phyloP scores from a whole-genome alignment of 768 basidiomycete species.

The Lactarius hatsudake region DNA sequence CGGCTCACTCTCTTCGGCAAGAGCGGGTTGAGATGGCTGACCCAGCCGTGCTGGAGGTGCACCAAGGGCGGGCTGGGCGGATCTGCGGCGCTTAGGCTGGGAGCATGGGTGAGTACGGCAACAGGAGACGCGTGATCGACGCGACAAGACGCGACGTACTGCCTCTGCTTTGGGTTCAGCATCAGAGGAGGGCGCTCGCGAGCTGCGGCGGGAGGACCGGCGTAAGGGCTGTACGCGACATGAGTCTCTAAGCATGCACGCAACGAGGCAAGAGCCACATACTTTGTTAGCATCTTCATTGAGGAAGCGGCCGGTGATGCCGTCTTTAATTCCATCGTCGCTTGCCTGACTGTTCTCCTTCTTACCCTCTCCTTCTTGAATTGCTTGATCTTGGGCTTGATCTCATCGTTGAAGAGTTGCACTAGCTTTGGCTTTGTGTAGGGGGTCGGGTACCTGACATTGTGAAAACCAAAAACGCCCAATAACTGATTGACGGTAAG shows the following conservation, averaged over 20 bases:
- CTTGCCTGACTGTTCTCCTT: conserved; percentile 70
- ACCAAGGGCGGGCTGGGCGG: conserved; percentile 69
- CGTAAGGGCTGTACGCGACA: conserved; percentile 36
- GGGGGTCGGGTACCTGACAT: conserved; percentile 67
- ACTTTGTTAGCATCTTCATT: conserved; percentile 47
- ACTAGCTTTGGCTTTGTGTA: conserved; percentile 78
- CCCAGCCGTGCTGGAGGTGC: conserved; percentile 39
- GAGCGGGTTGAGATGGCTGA: conserved; percentile 41
- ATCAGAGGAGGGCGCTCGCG: conserved; percentile 48
- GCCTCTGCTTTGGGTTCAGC: conserved; percentile 51
- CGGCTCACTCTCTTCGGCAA: conserved; percentile 75
- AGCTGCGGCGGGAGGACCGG: conserved; percentile 63
- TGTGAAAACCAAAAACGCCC: conserved; percentile 74
- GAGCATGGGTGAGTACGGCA: conserved; percentile 23
- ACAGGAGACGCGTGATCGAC: conserved; percentile 24
- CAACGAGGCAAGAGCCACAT: conserved; percentile 21
- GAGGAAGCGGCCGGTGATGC: conserved; percentile 72
- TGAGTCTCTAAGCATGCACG: conserved; percentile 27
- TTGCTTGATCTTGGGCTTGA: conserved; percentile 56
- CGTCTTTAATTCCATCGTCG: conserved; percentile 80
- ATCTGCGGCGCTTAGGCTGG: conserved; percentile 76
- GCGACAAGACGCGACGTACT: conserved; percentile 40
- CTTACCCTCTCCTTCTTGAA: conserved; percentile 61
- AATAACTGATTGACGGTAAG: conserved; percentile 82
- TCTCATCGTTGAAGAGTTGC: conserved; percentile 72